phyloP scores from a whole-genome alignment of 176 grass and related monocot genomes.

The Eragrostis nindensis region DNA sequence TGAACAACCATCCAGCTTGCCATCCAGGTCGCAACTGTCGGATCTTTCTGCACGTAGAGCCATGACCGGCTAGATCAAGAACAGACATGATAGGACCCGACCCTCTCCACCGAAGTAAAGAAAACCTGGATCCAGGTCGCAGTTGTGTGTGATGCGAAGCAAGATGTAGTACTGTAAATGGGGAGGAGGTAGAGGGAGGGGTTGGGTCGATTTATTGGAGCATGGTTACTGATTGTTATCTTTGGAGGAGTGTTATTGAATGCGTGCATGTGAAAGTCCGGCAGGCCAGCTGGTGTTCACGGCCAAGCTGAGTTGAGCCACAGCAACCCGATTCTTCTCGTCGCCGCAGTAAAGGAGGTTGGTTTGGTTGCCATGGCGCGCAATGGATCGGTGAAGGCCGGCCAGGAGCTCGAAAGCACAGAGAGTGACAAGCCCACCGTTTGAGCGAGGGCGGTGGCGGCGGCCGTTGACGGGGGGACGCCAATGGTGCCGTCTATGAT shows the following conservation, averaged over 20 bases:
- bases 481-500: not conserved
- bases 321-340: too few relatives aligned
- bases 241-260: conserved; percentile 24
- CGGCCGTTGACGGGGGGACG: not conserved
- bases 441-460: not conserved
- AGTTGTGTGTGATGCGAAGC: too few relatives aligned
- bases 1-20: not conserved
- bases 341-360: not conserved
- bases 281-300: not conserved
- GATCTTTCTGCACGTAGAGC: not conserved
- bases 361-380: not conserved
- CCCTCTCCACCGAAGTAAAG: not conserved
- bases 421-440: not conserved
- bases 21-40: not conserved
- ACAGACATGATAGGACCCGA: too few relatives aligned
- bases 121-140: not conserved
- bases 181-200: not conserved
- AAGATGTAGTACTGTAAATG: too few relatives aligned
- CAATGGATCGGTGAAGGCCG: too few relatives aligned
- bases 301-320: not conserved
- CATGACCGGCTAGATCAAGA: too few relatives aligned
- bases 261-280: conserved; percentile 42
- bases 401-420: too few relatives aligned
- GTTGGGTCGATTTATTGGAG: conserved; percentile 38
- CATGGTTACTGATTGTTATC: not conserved